These are phyloP conservation scores for Aspergillus bombycis DNA, from an alignment of 2,329 filamentous ascomycete species.

Conservation along the genomic window DNA sequence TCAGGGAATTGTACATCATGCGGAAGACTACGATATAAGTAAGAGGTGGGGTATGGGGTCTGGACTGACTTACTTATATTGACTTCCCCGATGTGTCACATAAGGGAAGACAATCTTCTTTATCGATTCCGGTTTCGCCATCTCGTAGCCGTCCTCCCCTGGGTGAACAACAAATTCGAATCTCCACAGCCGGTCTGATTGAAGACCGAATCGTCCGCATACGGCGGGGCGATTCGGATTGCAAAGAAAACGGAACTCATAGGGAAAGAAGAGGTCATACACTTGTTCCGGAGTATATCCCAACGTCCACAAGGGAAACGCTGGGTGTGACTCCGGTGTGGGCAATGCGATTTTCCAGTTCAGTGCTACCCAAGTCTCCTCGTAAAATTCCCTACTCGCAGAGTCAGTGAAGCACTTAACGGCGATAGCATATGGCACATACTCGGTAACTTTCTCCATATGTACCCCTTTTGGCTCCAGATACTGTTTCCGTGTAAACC, in stretches of 20 bases:
- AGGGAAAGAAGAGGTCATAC: constrained; percentile 54
- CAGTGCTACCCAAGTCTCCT: constrained; percentile 51
- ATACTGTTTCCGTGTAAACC: constrained; percentile 50
- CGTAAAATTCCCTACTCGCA: constrained; percentile 20
- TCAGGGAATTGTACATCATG: constrained; percentile 42
- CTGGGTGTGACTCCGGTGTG: constrained; percentile 51
- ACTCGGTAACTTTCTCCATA: constrained; percentile 34
- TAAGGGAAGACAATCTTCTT: constrained; percentile 34
- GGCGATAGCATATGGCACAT: not conserved
- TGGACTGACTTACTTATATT: constrained; percentile 15
- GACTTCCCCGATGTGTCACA: constrained; percentile 25
- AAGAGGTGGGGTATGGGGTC: not conserved
- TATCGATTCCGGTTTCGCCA: constrained; percentile 34
- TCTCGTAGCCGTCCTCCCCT: constrained; percentile 32
- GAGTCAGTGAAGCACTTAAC: constrained; percentile 11
- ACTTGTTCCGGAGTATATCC: constrained; percentile 52
- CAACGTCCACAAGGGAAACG: constrained; percentile 52
- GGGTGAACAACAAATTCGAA: constrained; percentile 37
- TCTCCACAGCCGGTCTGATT: constrained; percentile 45
- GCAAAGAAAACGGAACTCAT: constrained; percentile 49
- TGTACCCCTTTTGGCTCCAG: constrained; percentile 48
- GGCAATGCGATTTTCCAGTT: constrained; percentile 51
- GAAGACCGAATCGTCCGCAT: constrained; percentile 49
- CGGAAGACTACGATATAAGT: constrained; percentile 19
- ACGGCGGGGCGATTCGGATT: constrained; percentile 48